Base-by-base conservation (phyloP, 108 stramenopile species). In the Fragilaria crotonensis region DNA sequence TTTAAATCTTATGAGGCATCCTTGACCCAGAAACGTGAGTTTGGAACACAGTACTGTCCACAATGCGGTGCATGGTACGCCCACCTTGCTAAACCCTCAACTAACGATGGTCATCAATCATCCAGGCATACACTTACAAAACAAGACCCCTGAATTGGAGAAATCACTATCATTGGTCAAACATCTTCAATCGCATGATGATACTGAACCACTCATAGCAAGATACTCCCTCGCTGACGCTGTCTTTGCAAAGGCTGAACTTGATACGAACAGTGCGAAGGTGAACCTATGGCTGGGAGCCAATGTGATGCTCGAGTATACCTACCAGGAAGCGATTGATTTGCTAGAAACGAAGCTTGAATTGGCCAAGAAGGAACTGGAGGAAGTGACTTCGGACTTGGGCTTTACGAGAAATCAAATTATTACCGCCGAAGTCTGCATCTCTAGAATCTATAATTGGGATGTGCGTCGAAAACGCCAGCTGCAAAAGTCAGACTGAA, bases 261-360 rank as follows among this genome's bases (percentile, higher is more conserved):
- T 99, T 17, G 90, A 93, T 66, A 58, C 50, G 5, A 73, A 80
- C 18, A 58, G 70, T 54, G 95, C 91, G 0, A 91, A 75, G 45
- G 98, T 99, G 5, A 96, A 96, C 79, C 66, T 99, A 32, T 99
- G 98, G 98, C 67, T 99, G 30, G 98, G 98, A 26, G 98, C 96
- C 46, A 94, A 95, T 83, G 96, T 97, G 54, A 97, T 99, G 98
- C 64, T 99, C 67, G 97, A 99, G 59, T 99, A 97, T 76, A 90
- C 93, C 23, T 97, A 97, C 69, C 83, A 93, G 17, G 98, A 99
- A 50, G 98, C 97, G 21, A 63, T 95, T 32, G 88, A 77, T 23
- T 71, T 94, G 62, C 76, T 96, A 60, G 56, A 66, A 22, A 57
- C 67, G 30, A 90, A 89, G 55, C 59, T 76, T 45, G 55, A 69